Conservation (phyloP, 2,329 filamentous ascomycete genomes). For the Phialemonium atrogriseum region DNA sequence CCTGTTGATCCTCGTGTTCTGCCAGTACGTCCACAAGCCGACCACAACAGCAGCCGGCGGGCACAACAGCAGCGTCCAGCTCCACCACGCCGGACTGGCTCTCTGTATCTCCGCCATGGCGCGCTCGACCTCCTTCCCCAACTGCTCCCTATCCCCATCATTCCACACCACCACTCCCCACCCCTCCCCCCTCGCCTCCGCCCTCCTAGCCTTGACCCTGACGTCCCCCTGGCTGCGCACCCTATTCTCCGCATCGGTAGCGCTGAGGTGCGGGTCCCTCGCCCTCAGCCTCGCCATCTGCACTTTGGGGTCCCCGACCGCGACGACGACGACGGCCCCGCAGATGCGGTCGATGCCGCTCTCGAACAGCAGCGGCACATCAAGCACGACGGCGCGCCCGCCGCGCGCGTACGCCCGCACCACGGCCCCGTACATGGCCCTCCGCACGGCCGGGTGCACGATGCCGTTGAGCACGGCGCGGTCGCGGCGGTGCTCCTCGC, state of each 20-base stretch:
- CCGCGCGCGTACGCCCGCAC: constrained; percentile 66
- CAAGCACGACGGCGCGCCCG: constrained; percentile 81
- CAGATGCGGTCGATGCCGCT: constrained; percentile 78
- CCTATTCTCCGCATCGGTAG: constrained; percentile 81
- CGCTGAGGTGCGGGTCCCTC: constrained; percentile 67
- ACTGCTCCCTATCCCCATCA: constrained; percentile 63
- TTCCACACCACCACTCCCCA: constrained; percentile 85
- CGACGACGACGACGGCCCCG: constrained; percentile 79
- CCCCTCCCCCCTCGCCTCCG: constrained; percentile 42
- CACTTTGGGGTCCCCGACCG: constrained; percentile 66
- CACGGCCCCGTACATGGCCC: constrained; percentile 70
- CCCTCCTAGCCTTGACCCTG: constrained; percentile 70
- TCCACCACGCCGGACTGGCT: constrained; percentile 75
- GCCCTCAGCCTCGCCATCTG: constrained; percentile 74
- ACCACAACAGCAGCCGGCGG: constrained; percentile 67
- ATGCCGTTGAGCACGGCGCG: constrained; percentile 77
- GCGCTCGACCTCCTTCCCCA: constrained; percentile 57
- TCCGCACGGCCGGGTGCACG: constrained; percentile 82
- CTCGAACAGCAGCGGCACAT: constrained; percentile 90
- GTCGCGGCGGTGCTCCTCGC: constrained; percentile 60
- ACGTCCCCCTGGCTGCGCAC: constrained; percentile 85
- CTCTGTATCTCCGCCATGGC: constrained; percentile 56
- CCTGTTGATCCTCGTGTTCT: constrained; percentile 62
- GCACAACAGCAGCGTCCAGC: constrained; percentile 57
- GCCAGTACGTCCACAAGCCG: constrained; percentile 63